Base-by-base conservation (phyloP, 805 yeast genomes). In the Myxozyma mucilagina region DNA sequence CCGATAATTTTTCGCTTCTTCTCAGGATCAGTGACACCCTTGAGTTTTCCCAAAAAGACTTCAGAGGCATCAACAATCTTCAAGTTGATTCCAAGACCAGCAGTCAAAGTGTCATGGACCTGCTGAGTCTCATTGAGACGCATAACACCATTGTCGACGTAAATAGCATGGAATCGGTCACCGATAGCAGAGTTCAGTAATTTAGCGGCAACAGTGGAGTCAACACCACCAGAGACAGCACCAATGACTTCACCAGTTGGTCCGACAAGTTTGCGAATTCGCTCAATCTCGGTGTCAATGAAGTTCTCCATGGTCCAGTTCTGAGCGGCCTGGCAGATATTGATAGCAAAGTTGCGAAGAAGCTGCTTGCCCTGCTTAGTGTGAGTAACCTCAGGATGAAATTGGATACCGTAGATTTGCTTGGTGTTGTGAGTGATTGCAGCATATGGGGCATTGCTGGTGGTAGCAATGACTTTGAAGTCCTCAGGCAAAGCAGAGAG, bases 171-270 rank as follows among this genome's bases (percentile, higher is more conserved):
- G 88, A 94, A 94, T 76, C 99, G 85, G 72, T 90, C 94, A 74
- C 99, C 99, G 76, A 94, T 94, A 68, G 99, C 99, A 80, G 89
- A 97, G 67, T 90, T 87, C 96, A 94, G 88, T 74, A 94, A 83
- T 82, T 93, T 94, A 67, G 99, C 97, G 68, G 97, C 99, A 63
- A 94, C 99, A 52, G 99, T 94, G 55, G 99, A 94, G 79, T 94
- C 99, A 66, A 94, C 99, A 81, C 99, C 99, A 72, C 99, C 99
- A 56, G 97, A 90, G 67, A 94, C 99, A 58, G 99, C 99, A 79
- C 99, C 99, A 73, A 94, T 94, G 67, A 94, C 99, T 79, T 94
- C 98, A 60, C 97, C 98, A 60, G 91, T 87, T 68, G 97, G 97
- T 55, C 99, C 99, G 69, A 94, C 97, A 68, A 93, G 80, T 56